These are phyloP conservation scores for Aristolochia californica DNA, from an alignment of 164 flowering plant genomes.

Conservation along the genomic window DNA sequence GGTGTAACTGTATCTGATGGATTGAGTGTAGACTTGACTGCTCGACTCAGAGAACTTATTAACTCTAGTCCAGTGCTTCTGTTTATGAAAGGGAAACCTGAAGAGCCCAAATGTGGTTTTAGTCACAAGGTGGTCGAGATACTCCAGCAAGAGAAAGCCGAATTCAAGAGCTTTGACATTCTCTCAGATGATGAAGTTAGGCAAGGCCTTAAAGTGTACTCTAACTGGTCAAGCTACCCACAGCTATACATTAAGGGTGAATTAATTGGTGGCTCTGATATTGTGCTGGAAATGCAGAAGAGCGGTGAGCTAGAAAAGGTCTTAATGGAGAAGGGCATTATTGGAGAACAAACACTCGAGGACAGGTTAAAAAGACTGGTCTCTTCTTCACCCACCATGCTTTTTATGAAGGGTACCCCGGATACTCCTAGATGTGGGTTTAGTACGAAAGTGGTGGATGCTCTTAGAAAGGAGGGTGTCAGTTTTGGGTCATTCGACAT, in stretches of 20 bases:
- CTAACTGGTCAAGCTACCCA: conserved; percentile 97
- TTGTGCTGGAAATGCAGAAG: conserved; percentile 87
- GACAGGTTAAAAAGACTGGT: conserved; percentile 52
- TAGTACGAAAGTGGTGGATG: conserved; percentile 82
- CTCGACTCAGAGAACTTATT: conserved; percentile 42
- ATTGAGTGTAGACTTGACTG: conserved; percentile 32
- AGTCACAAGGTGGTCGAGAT: conserved; percentile 87
- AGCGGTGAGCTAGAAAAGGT: conserved; percentile 72
- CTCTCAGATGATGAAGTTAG: conserved; percentile 84
- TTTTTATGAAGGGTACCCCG: conserved; percentile 93
- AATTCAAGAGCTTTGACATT: conserved; percentile 63
- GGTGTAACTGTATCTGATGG: conserved; percentile 53
- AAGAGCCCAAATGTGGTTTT: conserved; percentile 85
- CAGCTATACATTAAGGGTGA: conserved; percentile 82
- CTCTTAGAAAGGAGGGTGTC: conserved; percentile 58
- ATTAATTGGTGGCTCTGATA: conserved; percentile 91
- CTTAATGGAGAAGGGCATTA: conserved; percentile 55
- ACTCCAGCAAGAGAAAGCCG: conserved; percentile 61
- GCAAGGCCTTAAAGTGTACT: conserved; percentile 81
- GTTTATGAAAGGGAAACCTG: conserved; percentile 90
- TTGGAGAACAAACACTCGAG: conserved; percentile 37
- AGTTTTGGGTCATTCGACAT: conserved; percentile 77
- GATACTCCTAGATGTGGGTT: conserved; percentile 88
- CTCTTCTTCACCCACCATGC: conserved; percentile 60
- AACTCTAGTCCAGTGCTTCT: conserved; percentile 65